Evolutionary conservation across 257 asterid genomes (phyloP).

Genomic region (Paraleonurus japonicus): DNA sequence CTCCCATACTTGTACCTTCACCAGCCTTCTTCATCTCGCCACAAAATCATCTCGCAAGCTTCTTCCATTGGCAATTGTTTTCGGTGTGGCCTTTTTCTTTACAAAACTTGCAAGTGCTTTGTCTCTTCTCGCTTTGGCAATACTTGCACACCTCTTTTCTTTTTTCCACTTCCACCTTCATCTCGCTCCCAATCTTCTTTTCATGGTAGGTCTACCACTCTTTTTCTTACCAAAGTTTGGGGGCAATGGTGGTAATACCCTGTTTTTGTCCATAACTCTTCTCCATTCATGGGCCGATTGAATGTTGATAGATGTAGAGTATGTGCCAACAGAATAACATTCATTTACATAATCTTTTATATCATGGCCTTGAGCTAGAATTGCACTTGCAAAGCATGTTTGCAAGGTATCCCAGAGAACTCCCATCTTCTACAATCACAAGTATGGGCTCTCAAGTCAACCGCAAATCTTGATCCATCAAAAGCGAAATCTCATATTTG

Average conservation of each 20-base stretch:
- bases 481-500: neutral
- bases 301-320: neutral
- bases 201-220: too few species aligned
- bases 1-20: too few species aligned
- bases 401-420: neutral
- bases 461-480: neutral
- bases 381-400: neutral
- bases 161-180: too few species aligned
- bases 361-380: neutral
- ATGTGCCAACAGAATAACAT: neutral
- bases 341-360: neutral
- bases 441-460: neutral
- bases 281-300: neutral
- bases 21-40: neutral
- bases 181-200: too few species aligned
- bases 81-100: too few species aligned
- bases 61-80: neutral
- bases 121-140: too few species aligned
- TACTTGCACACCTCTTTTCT: too few species aligned
- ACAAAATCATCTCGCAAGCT: neutral
- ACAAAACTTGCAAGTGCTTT: too few species aligned
- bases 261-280: neutral
- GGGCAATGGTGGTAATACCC: too few species aligned
- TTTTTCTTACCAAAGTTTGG: too few species aligned
- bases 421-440: neutral